Evolutionary conservation across 257 asterid species (phyloP).

Genomic region (Nicotiana obtusifolia): DNA sequence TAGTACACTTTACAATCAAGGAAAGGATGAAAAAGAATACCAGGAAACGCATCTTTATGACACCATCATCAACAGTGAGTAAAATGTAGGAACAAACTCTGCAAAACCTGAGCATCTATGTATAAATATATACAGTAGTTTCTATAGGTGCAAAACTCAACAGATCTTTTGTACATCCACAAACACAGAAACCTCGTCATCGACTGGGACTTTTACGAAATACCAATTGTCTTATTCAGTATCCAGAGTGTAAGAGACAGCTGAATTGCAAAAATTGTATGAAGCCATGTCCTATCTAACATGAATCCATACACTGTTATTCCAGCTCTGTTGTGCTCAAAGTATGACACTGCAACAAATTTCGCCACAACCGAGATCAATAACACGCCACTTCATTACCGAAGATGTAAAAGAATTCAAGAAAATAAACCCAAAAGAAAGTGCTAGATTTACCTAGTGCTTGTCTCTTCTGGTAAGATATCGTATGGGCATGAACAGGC

Average conservation of each 20-base stretch:
- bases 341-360: slow-evolving; percentile 65
- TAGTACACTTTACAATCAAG: not conserved
- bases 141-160: not conserved
- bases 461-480: slow-evolving; percentile 87
- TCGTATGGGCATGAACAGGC: slow-evolving; percentile 40
- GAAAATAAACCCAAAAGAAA: not conserved
- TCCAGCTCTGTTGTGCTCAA: slow-evolving; percentile 88
- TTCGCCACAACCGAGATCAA: not conserved
- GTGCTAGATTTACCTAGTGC: slow-evolving; percentile 57
- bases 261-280: slow-evolving; percentile 61
- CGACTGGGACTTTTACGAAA: slow-evolving; percentile 31
- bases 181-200: not conserved
- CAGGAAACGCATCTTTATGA: not conserved
- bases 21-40: not conserved
- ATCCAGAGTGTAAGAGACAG: slow-evolving; percentile 86
- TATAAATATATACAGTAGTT: not conserved
- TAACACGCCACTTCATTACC: not conserved
- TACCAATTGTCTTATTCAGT: slow-evolving; percentile 74
- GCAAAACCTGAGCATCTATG: not conserved
- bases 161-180: not conserved
- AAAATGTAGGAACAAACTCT: not conserved
- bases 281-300: slow-evolving; percentile 83
- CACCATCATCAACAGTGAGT: not conserved
- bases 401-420: not conserved
- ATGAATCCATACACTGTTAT: slow-evolving; percentile 87